These are phyloP conservation scores for Ambrosia trifida DNA, from an alignment of 129 eudicot species.

Conservation along the genomic window DNA sequence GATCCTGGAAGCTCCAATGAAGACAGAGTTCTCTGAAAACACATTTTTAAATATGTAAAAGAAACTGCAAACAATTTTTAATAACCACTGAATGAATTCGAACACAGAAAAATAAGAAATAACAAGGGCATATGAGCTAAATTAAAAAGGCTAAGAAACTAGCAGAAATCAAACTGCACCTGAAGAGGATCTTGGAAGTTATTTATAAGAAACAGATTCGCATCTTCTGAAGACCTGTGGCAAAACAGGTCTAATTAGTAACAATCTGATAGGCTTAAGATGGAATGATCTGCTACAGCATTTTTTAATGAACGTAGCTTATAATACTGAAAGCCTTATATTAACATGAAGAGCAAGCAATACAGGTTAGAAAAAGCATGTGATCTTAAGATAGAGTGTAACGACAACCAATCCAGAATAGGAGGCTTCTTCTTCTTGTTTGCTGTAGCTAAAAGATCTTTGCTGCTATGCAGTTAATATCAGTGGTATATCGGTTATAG, in stretches of 20 bases:
- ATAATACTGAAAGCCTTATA: background rate
- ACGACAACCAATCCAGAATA: conserved; percentile 4
- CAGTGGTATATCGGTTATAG: no score
- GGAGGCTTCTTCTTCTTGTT: background rate
- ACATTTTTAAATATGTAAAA: conserved; percentile 19
- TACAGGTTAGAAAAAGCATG: background rate
- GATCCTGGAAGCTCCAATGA: conserved; percentile 93
- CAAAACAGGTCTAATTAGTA: conserved; percentile 12
- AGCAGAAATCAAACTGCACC: conserved; percentile 45
- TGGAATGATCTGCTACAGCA: background rate
- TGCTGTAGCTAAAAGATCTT: no score
- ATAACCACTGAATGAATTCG: conserved; percentile 13
- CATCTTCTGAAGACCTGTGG: conserved; percentile 91
- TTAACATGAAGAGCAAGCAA: conserved; percentile 4
- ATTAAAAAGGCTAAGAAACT: conserved; percentile 4
- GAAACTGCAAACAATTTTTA: conserved; percentile 2
- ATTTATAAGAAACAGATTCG: conserved; percentile 93
- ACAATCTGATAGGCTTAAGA: conserved; percentile 12
- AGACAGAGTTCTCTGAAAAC: conserved; percentile 79
- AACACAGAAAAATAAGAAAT: background rate
- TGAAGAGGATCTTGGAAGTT: conserved; percentile 96
- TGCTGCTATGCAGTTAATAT: no score
- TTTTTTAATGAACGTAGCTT: background rate
- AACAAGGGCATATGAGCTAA: background rate
- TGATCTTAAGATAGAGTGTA: background rate